Base-by-base conservation (phyloP, 208 protist genomes). In the Acanthamoeba triangularis region DNA sequence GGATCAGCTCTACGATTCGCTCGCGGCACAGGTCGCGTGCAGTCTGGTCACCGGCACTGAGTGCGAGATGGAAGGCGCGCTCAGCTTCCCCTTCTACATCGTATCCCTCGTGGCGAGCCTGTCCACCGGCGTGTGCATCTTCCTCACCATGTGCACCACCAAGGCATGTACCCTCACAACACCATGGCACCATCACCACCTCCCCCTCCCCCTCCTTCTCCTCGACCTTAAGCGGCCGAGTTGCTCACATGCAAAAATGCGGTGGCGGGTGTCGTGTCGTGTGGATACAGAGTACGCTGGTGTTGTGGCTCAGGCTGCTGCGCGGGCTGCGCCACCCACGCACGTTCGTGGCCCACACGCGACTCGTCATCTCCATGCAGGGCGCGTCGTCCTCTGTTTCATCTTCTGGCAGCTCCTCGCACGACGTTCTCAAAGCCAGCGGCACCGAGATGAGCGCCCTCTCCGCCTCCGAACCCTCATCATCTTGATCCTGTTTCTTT, bases 71-170 rank as follows among this genome's bases (percentile, higher is more conserved):
- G 59, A 65, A 0, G 25, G 7, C 14, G 25, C 59, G 23, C 25
- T 65, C 59, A 65, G 25, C 14, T n/a, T 30, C 23, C 23, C 23
- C 59, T n/a, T 65, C 59, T 65, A n/a, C 23, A 30, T 65, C 59
- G 23, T 65, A 2, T 65, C 59, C 5, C 59, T 65, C 59, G 25
- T 65, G 23, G 59, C 59, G 14, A 23, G 16, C 14, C 23, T 56
- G 20, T 49, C 41, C 28, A 20, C 41, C 3, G 41, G 33, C 41
- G 41, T 56, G 76, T 56, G 33, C 23, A 49, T 56, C 44, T 85
- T 85, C 41, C 18, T 85, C 44, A 33, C 41, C 41, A 49, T 85
- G 76, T 49, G 76, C 44, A 85, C 76, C 41, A 85, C 76, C 76
- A 85, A 85, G 76, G 76, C n/a, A n/a, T n/a, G n/a, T 85, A n/a